These are phyloP conservation scores for Eucalyptus urophylla DNA, from an alignment of 345 rosid species.

Conservation along the genomic window DNA sequence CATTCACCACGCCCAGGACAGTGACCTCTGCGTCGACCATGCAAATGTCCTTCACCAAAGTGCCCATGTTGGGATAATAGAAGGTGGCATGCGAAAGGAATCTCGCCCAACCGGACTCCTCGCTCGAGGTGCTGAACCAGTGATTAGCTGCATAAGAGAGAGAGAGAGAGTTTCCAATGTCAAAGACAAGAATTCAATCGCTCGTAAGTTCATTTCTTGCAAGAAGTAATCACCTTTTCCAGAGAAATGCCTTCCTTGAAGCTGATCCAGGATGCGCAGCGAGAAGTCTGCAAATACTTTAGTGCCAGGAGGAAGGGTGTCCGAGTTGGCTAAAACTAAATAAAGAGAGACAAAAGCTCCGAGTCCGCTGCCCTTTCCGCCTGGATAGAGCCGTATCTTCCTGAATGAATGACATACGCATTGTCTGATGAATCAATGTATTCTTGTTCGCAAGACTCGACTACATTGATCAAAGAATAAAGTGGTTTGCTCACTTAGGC, in stretches of 20 bases:
- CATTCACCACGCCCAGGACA: constrained; percentile 5
- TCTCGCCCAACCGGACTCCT: constrained; percentile 9
- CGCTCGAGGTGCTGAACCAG: constrained; percentile 16
- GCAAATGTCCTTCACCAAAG: constrained; percentile 10
- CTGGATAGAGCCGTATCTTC: constrained; percentile 20
- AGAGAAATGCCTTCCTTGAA: constrained; percentile 1
- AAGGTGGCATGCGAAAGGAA: constrained; percentile 7
- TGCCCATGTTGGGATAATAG: not conserved
- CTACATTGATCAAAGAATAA: not conserved
- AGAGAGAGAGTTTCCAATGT: not conserved
- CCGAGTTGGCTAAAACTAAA: constrained; percentile 6
- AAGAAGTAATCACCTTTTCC: constrained; percentile 12
- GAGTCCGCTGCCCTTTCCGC: constrained; percentile 10
- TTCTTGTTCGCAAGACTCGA: not conserved
- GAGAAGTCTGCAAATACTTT: constrained; percentile 16
- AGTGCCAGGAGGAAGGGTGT: not conserved
- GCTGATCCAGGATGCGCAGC: constrained; percentile 18
- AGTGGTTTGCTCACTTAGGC: not conserved
- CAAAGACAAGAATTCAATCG: not conserved
- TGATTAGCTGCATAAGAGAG: constrained; percentile 2
- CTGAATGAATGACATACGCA: not conserved
- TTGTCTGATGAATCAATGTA: not conserved
- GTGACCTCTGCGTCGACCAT: constrained; percentile 23
- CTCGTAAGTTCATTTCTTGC: not conserved
- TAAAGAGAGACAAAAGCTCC: constrained; percentile 10